These are phyloP conservation scores for Populus hybrid DNA, from an alignment of 441 rosid species.

Conservation along the genomic window DNA sequence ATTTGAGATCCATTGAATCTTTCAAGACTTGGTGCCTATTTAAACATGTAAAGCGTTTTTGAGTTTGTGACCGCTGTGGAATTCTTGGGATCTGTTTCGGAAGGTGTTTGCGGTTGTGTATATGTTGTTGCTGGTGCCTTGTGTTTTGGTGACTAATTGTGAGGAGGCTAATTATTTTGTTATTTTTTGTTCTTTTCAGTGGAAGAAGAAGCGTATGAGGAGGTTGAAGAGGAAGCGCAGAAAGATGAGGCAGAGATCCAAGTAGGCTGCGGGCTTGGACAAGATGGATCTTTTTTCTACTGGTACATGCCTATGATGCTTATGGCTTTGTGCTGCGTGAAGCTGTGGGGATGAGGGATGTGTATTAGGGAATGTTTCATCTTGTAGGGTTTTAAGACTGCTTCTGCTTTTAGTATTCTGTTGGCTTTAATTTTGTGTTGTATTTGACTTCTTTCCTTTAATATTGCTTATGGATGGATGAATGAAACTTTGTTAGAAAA, in stretches of 20 bases:
- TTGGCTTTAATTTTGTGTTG: slow-evolving; percentile 3
- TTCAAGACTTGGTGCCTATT: no score
- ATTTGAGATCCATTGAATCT: no score
- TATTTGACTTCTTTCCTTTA: neutral
- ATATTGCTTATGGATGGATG: neutral
- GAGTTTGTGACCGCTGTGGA: neutral
- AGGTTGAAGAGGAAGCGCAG: slow-evolving; percentile 91
- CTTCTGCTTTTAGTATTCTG: neutral
- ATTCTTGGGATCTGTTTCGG: neutral
- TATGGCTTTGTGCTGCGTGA: neutral
- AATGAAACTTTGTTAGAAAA: neutral
- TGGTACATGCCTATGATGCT: neutral
- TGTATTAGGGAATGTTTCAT: slow-evolving; percentile 2
- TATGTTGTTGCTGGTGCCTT: neutral
- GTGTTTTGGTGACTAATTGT: neutral
- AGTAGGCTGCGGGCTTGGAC: slow-evolving; percentile 36
- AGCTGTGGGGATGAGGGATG: slow-evolving; percentile 8
- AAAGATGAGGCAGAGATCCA: slow-evolving; percentile 91
- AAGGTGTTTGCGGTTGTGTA: neutral
- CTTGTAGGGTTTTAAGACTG: neutral
- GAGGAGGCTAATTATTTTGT: neutral
- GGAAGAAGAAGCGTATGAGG: slow-evolving; percentile 97
- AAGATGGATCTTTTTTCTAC: neutral
- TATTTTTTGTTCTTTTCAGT: slow-evolving; percentile 32
- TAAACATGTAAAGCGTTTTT: no score